Conservation (phyloP, 2,329 filamentous ascomycete genomes). For the Pyrenophora graminea region DNA sequence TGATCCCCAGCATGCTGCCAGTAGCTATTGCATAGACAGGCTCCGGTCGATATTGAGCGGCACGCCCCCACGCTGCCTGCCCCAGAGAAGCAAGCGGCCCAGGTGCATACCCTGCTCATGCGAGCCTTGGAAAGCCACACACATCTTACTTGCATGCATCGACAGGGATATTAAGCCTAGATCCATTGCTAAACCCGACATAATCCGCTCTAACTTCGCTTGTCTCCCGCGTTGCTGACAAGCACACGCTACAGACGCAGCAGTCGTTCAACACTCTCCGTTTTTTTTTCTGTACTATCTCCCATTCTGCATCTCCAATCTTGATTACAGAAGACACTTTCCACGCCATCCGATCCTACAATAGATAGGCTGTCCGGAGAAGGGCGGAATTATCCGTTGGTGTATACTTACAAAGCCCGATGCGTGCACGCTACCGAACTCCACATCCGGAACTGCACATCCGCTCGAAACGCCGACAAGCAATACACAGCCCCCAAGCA, state of each 20-base stretch:
- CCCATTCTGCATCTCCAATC: constrained; percentile 9
- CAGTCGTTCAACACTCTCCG: constrained; percentile 16
- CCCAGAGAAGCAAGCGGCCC: constrained; percentile 25
- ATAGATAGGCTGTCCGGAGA: constrained; percentile 5
- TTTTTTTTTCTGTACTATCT: constrained; percentile 11
- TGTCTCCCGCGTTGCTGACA: constrained; percentile 14
- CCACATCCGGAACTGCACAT: constrained; percentile 13
- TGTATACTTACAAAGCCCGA: constrained; percentile 8
- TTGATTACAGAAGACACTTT: constrained; percentile 1
- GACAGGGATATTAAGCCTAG: constrained; percentile 29
- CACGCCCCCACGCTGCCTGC: constrained; percentile 23
- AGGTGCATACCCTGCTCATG: constrained; percentile 21
- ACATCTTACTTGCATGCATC: constrained; percentile 34
- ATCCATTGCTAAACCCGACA: constrained; percentile 23
- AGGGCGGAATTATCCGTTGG: constrained; percentile 18
- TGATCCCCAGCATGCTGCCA: neutral
- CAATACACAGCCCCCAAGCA: constrained; percentile 8
- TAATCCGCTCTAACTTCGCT: constrained; percentile 18
- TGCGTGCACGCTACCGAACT: constrained; percentile 2
- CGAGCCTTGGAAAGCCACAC: constrained; percentile 29
- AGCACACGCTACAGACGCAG: constrained; percentile 20
- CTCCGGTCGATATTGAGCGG: constrained; percentile 12
- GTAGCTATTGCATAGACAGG: constrained; percentile 11
- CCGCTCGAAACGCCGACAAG: constrained; percentile 18
- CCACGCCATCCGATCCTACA: constrained; percentile 9